phyloP scores from a whole-genome alignment of 345 rosid genomes.

The Dipteronia sinensis region DNA sequence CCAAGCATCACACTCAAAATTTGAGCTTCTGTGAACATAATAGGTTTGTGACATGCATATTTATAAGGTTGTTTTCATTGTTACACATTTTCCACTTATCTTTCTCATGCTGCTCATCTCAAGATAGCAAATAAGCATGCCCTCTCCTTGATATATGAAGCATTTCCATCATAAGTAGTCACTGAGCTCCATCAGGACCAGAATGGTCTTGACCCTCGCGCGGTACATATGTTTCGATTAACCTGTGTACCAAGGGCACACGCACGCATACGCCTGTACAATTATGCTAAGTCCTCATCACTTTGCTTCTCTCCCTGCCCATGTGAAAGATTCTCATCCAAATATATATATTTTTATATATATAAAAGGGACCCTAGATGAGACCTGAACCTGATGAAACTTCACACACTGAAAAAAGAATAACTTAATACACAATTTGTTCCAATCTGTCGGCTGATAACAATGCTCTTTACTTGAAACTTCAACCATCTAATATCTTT shows the following conservation, averaged over 20 bases:
- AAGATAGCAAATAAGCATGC: not conserved
- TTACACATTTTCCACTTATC: not conserved
- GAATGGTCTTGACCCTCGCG: too few species aligned
- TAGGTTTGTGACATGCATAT: not conserved
- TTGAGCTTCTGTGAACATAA: not conserved
- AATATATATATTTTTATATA: too few species aligned
- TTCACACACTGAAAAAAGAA: not conserved
- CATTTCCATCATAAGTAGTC: too few species aligned
- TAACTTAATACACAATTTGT: not conserved
- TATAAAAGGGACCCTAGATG: not conserved
- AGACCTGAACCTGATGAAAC: not conserved
- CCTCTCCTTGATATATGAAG: not conserved
- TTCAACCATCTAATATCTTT: not conserved
- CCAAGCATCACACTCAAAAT: conserved; percentile 9
- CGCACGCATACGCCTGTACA: too few species aligned
- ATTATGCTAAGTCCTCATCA: too few species aligned
- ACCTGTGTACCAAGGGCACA: too few species aligned
- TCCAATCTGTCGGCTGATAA: not conserved
- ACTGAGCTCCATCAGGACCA: too few species aligned
- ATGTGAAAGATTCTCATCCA: too few species aligned
- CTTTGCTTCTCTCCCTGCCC: too few species aligned
- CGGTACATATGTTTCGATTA: too few species aligned
- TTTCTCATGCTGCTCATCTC: not conserved
- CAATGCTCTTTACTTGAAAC: not conserved
- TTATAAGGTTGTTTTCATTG: not conserved